phyloP scores from a whole-genome alignment of 2,329 filamentous ascomycete genomes.

The Fusarium sp. region DNA sequence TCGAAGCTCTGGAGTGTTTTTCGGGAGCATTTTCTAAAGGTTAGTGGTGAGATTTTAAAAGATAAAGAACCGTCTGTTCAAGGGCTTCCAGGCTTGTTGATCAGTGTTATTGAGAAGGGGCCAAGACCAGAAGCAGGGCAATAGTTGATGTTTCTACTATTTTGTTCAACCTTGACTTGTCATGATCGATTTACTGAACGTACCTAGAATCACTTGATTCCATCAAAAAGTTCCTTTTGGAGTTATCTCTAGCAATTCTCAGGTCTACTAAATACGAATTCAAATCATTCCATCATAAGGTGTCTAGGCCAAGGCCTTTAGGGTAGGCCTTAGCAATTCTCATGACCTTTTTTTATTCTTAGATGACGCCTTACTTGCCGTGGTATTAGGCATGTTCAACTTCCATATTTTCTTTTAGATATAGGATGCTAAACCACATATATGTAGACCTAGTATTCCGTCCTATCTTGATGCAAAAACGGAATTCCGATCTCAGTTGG shows the following conservation, averaged over 20 bases:
- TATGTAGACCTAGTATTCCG: no score
- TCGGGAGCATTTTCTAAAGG: neutral
- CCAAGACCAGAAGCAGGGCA: neutral
- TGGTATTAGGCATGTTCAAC: neutral
- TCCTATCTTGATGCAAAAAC: neutral
- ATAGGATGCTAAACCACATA: no score
- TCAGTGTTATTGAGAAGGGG: slow-evolving; percentile 9
- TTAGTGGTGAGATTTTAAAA: slow-evolving; percentile 1
- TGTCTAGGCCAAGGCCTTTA: neutral
- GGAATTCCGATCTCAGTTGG: neutral
- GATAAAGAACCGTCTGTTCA: neutral
- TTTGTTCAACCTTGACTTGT: no score
- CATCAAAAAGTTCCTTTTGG: no score
- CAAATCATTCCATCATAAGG: neutral
- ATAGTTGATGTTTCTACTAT: no score
- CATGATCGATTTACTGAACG: no score
- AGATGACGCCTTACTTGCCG: no score
- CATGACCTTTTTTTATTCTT: neutral
- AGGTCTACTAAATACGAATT: no score
- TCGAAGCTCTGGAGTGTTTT: slow-evolving; percentile 47
- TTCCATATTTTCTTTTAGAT: neutral
- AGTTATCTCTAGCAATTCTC: no score
- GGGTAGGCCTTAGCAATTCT: neutral
- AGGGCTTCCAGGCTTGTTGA: neutral
- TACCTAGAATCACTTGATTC: no score